Percentiles rank a stretch among this genome's conserved stretches.
Conservation (phyloP, 2,329 filamentous ascomycete species). For the Scytalidium lignicola region DNA sequence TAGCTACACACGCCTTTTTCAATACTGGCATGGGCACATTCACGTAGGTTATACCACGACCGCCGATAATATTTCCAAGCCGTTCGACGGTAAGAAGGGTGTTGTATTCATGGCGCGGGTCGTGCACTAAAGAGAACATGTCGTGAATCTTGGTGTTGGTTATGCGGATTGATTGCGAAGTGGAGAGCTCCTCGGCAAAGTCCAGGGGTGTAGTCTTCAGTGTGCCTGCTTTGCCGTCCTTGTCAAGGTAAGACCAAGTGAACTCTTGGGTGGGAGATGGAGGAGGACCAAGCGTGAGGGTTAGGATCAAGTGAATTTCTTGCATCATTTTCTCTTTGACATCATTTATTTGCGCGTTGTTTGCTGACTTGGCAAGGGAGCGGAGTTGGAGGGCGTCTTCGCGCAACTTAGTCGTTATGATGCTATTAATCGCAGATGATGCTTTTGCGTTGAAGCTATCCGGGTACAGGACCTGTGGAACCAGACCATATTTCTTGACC, state of each 20-base stretch:
- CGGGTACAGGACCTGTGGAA: conserved; percentile 75
- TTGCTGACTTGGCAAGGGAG: conserved; percentile 38
- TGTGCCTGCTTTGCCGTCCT: conserved; percentile 56
- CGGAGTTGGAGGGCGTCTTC: conserved; percentile 74
- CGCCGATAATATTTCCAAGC: conserved; percentile 77
- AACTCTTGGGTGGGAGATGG: conserved; percentile 66
- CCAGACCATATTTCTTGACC: conserved; percentile 82
- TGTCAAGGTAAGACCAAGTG: conserved; percentile 74
- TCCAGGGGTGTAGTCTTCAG: conserved; percentile 61
- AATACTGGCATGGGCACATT: conserved; percentile 72
- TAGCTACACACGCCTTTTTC: conserved; percentile 68
- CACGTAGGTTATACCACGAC: conserved; percentile 71
- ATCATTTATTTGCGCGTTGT: conserved; percentile 28
- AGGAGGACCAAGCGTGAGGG: conserved; percentile 74
- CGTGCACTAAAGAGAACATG: conserved; percentile 79
- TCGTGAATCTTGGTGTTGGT: conserved; percentile 56
- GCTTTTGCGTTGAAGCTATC: conserved; percentile 75
- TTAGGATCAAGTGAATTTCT: conserved; percentile 77
- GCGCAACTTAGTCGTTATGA: conserved; percentile 81
- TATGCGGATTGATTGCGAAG: conserved; percentile 50
- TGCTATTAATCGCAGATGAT: conserved; percentile 62
- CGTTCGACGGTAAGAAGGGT: conserved; percentile 70
- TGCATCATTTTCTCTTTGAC: conserved; percentile 71
- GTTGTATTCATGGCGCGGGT: conserved; percentile 72
- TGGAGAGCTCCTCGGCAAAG: conserved; percentile 66